Percentiles rank a stretch among this genome's conserved stretches.
phyloP scores from a whole-genome alignment of 306 rosid species.

The Trichosanthes truncata region DNA sequence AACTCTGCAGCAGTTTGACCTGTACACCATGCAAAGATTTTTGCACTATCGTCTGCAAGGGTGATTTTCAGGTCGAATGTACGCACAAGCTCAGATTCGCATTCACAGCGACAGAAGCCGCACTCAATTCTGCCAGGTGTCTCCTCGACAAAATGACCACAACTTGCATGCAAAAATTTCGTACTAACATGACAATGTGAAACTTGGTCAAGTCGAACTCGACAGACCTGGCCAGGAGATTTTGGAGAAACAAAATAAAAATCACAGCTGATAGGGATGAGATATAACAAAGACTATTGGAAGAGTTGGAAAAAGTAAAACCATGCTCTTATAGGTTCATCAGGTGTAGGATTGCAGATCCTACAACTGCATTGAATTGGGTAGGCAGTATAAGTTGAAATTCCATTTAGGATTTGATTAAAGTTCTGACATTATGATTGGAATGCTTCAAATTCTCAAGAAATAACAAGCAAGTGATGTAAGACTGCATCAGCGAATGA shows the following conservation, averaged over 20 bases:
- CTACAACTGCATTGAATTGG: not conserved
- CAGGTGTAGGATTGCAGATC: not conserved
- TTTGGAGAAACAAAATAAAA: constrained; percentile 14
- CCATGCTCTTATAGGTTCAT: not conserved
- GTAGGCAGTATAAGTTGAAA: not conserved
- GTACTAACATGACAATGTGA: constrained; percentile 48
- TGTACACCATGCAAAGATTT: constrained; percentile 72
- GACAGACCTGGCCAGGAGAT: constrained; percentile 40
- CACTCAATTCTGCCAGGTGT: constrained; percentile 41
- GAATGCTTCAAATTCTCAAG: not conserved
- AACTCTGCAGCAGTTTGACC: constrained; percentile 87
- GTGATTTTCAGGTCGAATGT: constrained; percentile 73
- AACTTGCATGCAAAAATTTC: constrained; percentile 57
- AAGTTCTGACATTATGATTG: not conserved
- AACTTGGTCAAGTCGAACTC: constrained; percentile 53
- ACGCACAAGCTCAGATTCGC: constrained; percentile 38
- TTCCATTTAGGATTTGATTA: too few relatives aligned
- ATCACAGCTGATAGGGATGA: constrained; percentile 3
- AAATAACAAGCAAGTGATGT: not conserved
- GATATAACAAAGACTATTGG: not conserved
- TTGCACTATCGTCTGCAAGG: constrained; percentile 59
- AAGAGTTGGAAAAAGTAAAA: not conserved
- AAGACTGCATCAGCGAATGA: not conserved
- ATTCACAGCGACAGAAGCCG: constrained; percentile 48
- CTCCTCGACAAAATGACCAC: constrained; percentile 64